phyloP scores from a whole-genome alignment of 495 filamentous ascomycete genomes.

The Talaromyces proteolyticus region DNA sequence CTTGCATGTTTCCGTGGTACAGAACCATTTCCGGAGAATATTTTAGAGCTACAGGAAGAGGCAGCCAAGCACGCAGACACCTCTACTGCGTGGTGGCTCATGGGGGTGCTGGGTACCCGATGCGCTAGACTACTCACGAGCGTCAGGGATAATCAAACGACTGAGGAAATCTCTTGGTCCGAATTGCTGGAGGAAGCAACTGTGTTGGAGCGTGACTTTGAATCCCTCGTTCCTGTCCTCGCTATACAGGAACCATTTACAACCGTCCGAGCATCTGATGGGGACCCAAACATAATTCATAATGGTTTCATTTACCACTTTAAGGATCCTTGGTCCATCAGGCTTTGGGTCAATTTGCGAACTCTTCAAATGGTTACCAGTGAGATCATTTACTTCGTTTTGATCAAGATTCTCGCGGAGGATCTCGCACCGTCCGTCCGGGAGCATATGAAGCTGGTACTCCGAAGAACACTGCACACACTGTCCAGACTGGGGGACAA shows the following conservation, averaged over 20 bases:
- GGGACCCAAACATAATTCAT: slow-evolving; percentile 12
- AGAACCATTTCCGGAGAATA: slow-evolving; percentile 16
- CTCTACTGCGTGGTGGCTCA: slow-evolving; percentile 13
- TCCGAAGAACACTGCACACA: slow-evolving; percentile 18
- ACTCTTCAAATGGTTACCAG: slow-evolving; percentile 17
- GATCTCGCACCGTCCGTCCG: slow-evolving; percentile 7
- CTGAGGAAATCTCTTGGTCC: slow-evolving; percentile 6
- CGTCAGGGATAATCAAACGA: slow-evolving; percentile 4
- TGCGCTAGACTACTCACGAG: slow-evolving; percentile 12
- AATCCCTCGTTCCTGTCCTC: slow-evolving; percentile 8
- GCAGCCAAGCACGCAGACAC: slow-evolving; percentile 14
- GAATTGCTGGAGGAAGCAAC: slow-evolving; percentile 14
- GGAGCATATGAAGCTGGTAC: slow-evolving; percentile 14
- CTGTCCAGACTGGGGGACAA: slow-evolving; percentile 29
- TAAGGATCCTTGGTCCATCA: slow-evolving; percentile 14
- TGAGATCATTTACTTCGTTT: slow-evolving; percentile 13
- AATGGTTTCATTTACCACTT: slow-evolving; percentile 18
- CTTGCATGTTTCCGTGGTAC: slow-evolving; percentile 13
- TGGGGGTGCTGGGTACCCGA: slow-evolving; percentile 16
- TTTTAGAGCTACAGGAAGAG: slow-evolving; percentile 21
- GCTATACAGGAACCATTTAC: slow-evolving; percentile 19
- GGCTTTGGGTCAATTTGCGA: slow-evolving; percentile 23
- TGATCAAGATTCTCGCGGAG: slow-evolving; percentile 12
- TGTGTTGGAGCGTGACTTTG: slow-evolving; percentile 12
- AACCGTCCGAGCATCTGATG: slow-evolving; percentile 4